phyloP scores from a whole-genome alignment of 495 filamentous ascomycete genomes.

The Letharia columbiana region DNA sequence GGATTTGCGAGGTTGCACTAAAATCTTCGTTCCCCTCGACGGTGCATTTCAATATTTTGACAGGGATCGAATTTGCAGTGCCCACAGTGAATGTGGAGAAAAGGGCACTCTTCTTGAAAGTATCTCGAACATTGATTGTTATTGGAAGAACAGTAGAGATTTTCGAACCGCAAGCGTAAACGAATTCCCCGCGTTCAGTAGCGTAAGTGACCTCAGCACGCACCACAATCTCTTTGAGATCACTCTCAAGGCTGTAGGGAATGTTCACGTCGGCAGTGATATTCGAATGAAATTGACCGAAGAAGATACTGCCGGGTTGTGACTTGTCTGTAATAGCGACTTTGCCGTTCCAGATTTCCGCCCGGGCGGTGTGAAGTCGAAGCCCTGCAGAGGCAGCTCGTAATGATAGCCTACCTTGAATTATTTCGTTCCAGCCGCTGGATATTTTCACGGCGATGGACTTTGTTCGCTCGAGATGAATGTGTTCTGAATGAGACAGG shows the following conservation, averaged over 20 bases:
- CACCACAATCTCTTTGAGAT: conserved; percentile 60
- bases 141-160: conserved; percentile 66
- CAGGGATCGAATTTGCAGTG: conserved; percentile 61
- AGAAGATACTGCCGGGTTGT: conserved; percentile 58
- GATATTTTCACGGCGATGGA: conserved; percentile 64
- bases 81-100: conserved; percentile 87
- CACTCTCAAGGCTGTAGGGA: conserved; percentile 79
- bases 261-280: conserved; percentile 52
- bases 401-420: conserved; percentile 59
- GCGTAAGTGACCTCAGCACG: conserved; percentile 70
- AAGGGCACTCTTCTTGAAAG: conserved; percentile 74
- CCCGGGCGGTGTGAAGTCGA: conserved; percentile 67
- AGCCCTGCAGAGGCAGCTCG: conserved; percentile 81
- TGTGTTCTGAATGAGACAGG: conserved; percentile 38
- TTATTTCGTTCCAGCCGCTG: conserved; percentile 70
- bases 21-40: conserved; percentile 64
- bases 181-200: conserved; percentile 63
- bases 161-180: conserved; percentile 53
- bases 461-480: conserved; percentile 70
- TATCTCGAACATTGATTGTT: conserved; percentile 92
- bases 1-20: conserved; percentile 51
- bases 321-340: conserved; percentile 46
- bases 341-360: conserved; percentile 48
- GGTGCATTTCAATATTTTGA: conserved; percentile 61
- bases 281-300: conserved; percentile 45